Base-by-base conservation (phyloP, 1,139 yeast species). In the Kodamaea alishanica region DNA sequence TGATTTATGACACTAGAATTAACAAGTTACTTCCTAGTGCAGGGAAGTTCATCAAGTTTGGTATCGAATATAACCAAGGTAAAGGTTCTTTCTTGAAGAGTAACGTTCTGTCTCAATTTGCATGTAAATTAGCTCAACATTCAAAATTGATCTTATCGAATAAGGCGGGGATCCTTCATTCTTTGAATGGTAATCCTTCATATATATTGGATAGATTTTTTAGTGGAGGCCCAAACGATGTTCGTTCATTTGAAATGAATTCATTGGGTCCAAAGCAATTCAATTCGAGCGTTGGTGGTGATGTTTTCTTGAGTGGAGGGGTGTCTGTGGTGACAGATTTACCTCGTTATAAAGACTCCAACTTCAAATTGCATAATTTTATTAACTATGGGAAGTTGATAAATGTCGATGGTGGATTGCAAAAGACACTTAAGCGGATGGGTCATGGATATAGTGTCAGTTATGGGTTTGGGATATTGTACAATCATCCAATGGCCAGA, bases 401-500 rank as follows among this genome's bases (percentile, higher is more conserved):
- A 31, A 63, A 74, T 28, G 49, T 68, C 34, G 60, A 70, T 43
- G 46, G 51, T 10, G 38, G 55, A 15, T 15, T 54, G 0, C 22
- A n/a, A 2, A 45, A 52, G 9, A 53, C 60, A 12, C 8, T 65
- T 1, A 48, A 49, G n/a, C 48, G 56, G 4, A 48, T 78, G 27
- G 31, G 56, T 0, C 47, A 49, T 8, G 65, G 67, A 35, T 54
- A 61, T 35, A 78, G 88, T 2, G 58, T 79, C 0, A 73, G 90
- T 26, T 63, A 70, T 30, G 97, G 97, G 1, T 46, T 81, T 40
- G 98, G 98, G 1, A 48, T 92, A 4, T 72, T 87, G 12, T 88
- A 84, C 56, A 81, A 82, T 46, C 96, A 89, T 56, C 95, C 96
- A 1, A 78, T 80, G 61, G 97, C 97, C 0, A 73, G 97, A 46